These are phyloP conservation scores for Cercospora janseana DNA, from an alignment of 2,329 filamentous ascomycete genomes.

Conservation along the genomic window DNA sequence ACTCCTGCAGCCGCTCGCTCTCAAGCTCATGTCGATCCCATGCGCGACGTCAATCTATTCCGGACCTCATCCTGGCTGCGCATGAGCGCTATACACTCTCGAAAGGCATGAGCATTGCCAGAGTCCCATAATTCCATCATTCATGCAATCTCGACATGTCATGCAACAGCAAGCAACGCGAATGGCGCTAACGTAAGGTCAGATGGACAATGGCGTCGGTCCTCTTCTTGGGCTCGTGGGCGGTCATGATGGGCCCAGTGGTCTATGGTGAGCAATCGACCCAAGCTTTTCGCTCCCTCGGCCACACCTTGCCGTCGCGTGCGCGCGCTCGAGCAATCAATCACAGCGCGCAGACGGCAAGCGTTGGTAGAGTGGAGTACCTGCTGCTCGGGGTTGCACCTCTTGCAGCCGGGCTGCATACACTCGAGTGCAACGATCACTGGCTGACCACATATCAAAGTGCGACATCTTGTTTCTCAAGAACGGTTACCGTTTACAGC, in stretches of 20 bases:
- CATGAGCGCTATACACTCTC: conserved; percentile 1
- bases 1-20: conserved; percentile 27
- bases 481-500: conserved; percentile 87
- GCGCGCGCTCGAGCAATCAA: conserved; percentile 21
- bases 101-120: not conserved
- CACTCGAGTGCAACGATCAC: conserved; percentile 12
- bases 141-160: too few relatives aligned
- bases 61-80: conserved; percentile 14
- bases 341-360: conserved; percentile 17
- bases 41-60: conserved; percentile 19
- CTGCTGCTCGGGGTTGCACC: conserved; percentile 24
- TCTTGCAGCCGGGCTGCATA: conserved; percentile 18
- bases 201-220: conserved; percentile 94
- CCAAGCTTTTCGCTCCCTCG: conserved; percentile 23
- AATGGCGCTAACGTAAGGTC: conserved; percentile 42
- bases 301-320: conserved; percentile 16
- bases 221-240: conserved; percentile 89
- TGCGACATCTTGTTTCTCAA: conserved; percentile 78
- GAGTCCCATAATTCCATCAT: not conserved
- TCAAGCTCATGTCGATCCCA: conserved; percentile 27
- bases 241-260: conserved; percentile 87
- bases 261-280: conserved; percentile 58
- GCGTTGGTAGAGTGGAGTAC: conserved; percentile 12
- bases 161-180: too few relatives aligned
- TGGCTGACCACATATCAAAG: conserved; percentile 35